These are phyloP conservation scores for Zhuliangozyma parablackwelliae DNA, from an alignment of 1,139 yeast genomes.

Conservation along the genomic window DNA sequence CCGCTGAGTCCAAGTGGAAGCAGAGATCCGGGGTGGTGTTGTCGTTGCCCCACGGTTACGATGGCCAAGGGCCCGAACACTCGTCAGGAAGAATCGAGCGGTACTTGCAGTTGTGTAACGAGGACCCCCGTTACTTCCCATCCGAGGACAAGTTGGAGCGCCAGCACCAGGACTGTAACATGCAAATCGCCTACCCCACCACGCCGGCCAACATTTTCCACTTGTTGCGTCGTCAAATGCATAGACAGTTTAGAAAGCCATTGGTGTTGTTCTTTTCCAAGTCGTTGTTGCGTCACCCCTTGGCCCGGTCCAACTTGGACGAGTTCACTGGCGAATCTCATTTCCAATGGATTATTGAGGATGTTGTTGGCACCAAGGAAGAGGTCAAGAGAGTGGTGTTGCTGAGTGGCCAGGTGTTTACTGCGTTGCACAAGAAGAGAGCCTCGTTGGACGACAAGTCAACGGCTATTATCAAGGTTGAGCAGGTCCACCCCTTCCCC, in stretches of 20 bases:
- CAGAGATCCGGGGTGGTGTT: conserved; percentile 96
- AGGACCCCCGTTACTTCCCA: conserved; percentile 95
- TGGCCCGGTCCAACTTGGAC: conserved; percentile 78
- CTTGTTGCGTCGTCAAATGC: conserved; percentile 97
- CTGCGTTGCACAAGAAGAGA: conserved; percentile 88
- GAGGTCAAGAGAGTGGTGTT: conserved; percentile 86
- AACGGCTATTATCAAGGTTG: conserved; percentile 85
- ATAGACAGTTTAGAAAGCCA: conserved; percentile 98
- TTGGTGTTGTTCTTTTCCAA: conserved; percentile 86
- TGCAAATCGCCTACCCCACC: conserved; percentile 97
- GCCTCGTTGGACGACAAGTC: conserved; percentile 67
- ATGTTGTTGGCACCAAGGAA: conserved; percentile 70
- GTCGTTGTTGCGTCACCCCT: conserved; percentile 93
- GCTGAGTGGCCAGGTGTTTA: conserved; percentile 90
- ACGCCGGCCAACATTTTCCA: conserved; percentile 98
- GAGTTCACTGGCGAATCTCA: conserved; percentile 91
- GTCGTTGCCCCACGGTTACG: conserved; percentile 98
- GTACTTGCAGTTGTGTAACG: conserved; percentile 92
- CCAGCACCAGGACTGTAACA: conserved; percentile 98
- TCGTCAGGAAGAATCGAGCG: conserved; percentile 97
- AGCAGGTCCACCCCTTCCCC: conserved; percentile 99
- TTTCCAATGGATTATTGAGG: conserved; percentile 96
- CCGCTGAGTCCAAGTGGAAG: conserved; percentile 98
- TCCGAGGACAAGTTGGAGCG: conserved; percentile 81
- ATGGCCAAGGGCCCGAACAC: conserved; percentile 99